These are phyloP conservation scores for Onygenales sp. DNA, from an alignment of 2,329 filamentous ascomycete genomes.

Conservation along the genomic window DNA sequence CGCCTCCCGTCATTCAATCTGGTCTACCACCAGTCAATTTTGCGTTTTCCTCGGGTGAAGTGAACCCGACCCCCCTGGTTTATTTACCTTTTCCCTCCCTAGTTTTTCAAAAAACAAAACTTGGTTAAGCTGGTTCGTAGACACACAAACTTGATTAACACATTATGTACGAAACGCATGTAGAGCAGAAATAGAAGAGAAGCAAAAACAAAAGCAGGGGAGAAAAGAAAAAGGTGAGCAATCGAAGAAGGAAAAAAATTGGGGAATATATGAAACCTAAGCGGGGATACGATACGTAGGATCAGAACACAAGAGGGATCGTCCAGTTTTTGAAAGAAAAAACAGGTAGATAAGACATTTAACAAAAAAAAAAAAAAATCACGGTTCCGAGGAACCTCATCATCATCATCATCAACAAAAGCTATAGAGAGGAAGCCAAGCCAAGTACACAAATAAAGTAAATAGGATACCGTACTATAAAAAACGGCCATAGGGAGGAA, in stretches of 20 bases:
- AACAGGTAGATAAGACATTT: no score
- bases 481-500: no score
- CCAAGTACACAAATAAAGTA: no score
- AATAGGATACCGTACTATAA: no score
- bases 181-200: background rate
- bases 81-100: background rate
- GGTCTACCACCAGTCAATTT: no score
- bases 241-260: background rate
- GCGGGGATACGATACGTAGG: background rate
- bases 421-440: no score
- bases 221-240: background rate
- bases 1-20: no score
- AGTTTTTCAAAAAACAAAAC: background rate
- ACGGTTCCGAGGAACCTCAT: no score
- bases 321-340: no score
- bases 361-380: no score
- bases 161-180: background rate
- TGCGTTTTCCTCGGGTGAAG: no score
- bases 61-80: background rate
- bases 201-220: background rate
- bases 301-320: background rate
- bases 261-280: background rate
- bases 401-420: no score
- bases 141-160: background rate
- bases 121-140: background rate